Base-by-base conservation (phyloP, 2,329 filamentous ascomycete genomes). In the Colletotrichum falcatum region DNA sequence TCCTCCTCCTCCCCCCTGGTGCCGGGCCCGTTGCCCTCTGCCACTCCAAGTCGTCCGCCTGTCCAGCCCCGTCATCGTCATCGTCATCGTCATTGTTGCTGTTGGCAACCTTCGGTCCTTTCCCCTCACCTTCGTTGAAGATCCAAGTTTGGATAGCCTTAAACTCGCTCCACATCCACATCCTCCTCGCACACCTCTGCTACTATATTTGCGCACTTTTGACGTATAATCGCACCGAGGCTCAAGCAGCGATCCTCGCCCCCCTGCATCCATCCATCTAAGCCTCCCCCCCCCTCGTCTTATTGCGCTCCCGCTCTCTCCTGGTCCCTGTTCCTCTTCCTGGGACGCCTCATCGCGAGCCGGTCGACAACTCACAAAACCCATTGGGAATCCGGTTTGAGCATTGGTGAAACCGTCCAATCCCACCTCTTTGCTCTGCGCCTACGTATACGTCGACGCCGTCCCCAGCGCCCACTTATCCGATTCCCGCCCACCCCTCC, bases 1-100 rank as follows among this genome's bases (percentile, higher is more conserved):
- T 6, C 63, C 63, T 63, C n/a, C n/a, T n/a, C n/a, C n/a, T n/a
- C n/a, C 67, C 56, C 67, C 67, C 63, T 54, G 63, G 33, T 61
- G 58, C 64, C 35, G 16, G 62, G 37, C 35, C 28, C 18, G 37
- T 30, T n/a, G 30, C 4, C 4, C 35, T 56, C 30, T 49, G 30
- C 39, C 44, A 33, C 51, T 56, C 58, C 42, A 48, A 68, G 55
- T 20, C 35, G 46, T 37, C 26, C 9, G 42, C n/a, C 35, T 18
- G 51, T 37, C 35, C 28, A 56, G 42, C 44, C 51, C 59, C 63
- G 51, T 53, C 56, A 49, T 28, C 64, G 44, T 48, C 49, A 48
- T n/a, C n/a, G 51, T 53, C 56, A 49, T 28, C 64, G 44, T 48
- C 49, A 48, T n/a, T 16, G 33, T 18, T 58, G 53, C 35, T 62